Evolutionary conservation across 192 early-diverging fungal species (phyloP).

Genomic region (Endogone sp.): DNA sequence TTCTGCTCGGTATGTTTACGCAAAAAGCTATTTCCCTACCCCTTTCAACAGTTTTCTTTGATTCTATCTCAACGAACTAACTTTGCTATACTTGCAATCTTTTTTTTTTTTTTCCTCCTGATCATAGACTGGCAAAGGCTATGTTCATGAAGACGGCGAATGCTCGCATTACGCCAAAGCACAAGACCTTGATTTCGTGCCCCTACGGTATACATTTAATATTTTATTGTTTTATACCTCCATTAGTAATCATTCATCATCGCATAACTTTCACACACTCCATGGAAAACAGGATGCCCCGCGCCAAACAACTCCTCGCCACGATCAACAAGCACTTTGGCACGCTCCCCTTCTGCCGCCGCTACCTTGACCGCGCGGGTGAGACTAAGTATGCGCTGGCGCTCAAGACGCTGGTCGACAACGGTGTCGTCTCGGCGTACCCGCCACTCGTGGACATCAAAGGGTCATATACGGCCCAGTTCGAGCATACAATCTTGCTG

Average conservation of each 20-base stretch:
- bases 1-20: constrained; percentile 75
- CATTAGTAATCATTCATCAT: no score
- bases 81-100: background rate
- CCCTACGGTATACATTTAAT: constrained; percentile 65
- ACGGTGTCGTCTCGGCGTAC: constrained; percentile 77
- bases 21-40: no score
- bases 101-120: constrained; percentile 2
- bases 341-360: constrained; percentile 90
- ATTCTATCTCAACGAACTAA: no score
- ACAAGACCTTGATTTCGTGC: constrained; percentile 57
- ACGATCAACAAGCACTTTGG: constrained; percentile 90
- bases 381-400: constrained; percentile 87
- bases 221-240: no score
- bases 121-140: constrained; percentile 78
- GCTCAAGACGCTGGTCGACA: constrained; percentile 81
- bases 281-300: constrained; percentile 46
- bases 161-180: constrained; percentile 86
- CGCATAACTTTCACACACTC: no score
- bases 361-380: constrained; percentile 93
- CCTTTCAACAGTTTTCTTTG: no score
- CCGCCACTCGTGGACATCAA: constrained; percentile 84
- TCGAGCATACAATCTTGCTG: constrained; percentile 92
- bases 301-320: constrained; percentile 69
- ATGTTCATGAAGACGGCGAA: constrained; percentile 85
- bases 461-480: constrained; percentile 94